Conservation (phyloP, 164 flowering plant genomes). For the Vitis amurensis region DNA sequence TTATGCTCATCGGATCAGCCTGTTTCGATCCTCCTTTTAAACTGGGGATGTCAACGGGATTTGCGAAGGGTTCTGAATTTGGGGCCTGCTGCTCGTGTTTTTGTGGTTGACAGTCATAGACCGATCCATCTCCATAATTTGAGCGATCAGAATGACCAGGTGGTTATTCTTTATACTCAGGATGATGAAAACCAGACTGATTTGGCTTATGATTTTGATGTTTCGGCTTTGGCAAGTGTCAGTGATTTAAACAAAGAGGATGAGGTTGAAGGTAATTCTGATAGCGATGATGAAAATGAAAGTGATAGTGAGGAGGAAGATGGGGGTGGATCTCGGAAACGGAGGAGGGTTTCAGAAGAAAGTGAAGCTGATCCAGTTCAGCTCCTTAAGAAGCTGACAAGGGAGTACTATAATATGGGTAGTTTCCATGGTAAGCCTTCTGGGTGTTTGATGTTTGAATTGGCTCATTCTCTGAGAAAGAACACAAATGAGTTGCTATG, state of each 20-base stretch:
- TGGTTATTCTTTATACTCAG: constrained; percentile 65
- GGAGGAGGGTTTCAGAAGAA: constrained; percentile 44
- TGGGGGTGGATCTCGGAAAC: constrained; percentile 40
- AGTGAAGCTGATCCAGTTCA: constrained; percentile 48
- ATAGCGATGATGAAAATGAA: constrained; percentile 42
- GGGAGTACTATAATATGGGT: constrained; percentile 75
- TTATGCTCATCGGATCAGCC: constrained; percentile 42
- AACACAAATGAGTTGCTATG: constrained; percentile 90
- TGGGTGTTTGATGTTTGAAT: constrained; percentile 87
- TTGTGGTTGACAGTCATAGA: constrained; percentile 87
- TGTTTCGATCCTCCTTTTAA: constrained; percentile 65
- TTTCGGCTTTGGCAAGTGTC: constrained; percentile 66
- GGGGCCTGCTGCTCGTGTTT: constrained; percentile 60
- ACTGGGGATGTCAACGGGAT: constrained; percentile 96
- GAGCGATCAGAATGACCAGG: constrained; percentile 58
- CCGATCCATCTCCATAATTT: constrained; percentile 90
- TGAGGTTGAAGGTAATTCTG: constrained; percentile 49
- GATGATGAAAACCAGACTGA: constrained; percentile 88
- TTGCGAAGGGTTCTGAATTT: constrained; percentile 49
- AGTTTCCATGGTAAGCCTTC: constrained; percentile 95
- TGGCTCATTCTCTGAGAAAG: constrained; percentile 71
- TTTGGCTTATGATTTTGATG: constrained; percentile 76
- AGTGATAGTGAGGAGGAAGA: constrained; percentile 55
- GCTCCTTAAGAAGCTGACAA: constrained; percentile 62
- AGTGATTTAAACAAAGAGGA: constrained; percentile 62